These are phyloP conservation scores for Alternaria burnsii DNA, from an alignment of 2,329 filamentous ascomycete species.

Conservation along the genomic window DNA sequence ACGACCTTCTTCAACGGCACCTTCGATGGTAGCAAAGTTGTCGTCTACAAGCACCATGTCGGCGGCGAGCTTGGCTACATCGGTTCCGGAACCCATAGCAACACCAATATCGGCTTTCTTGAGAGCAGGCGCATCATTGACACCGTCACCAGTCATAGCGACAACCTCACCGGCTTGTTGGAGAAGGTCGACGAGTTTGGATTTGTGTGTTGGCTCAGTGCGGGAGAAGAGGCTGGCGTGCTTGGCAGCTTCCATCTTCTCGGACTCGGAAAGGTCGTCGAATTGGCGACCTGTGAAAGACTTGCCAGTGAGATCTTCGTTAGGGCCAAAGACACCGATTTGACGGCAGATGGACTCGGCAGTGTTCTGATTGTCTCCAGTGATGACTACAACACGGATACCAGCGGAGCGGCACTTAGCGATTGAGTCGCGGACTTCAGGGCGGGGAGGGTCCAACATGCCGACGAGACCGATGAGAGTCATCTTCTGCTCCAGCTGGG, in stretches of 20 bases:
- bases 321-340: conserved; percentile 87
- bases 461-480: conserved; percentile 92
- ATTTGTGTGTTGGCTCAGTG: conserved; percentile 95
- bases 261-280: conserved; percentile 78
- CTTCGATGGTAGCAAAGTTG: conserved; percentile 97
- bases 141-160: conserved; percentile 98
- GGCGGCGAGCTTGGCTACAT: conserved; percentile 93
- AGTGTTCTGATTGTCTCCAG: conserved; percentile 96
- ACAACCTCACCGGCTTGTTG: conserved; percentile 94
- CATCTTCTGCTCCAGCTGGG: conserved; percentile 89
- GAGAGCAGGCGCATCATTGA: conserved; percentile 95
- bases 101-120: conserved; percentile 99
- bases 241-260: conserved; percentile 85
- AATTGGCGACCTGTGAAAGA: conserved; percentile 97
- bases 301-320: conserved; percentile 87
- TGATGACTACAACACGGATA: conserved; percentile 97
- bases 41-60: conserved; percentile 99
- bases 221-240: conserved; percentile 92
- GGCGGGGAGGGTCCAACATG: conserved; percentile 96
- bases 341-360: conserved; percentile 97
- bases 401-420: conserved; percentile 89
- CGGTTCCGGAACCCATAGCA: conserved; percentile 97
- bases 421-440: conserved; percentile 88
- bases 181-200: conserved; percentile 94
- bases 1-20: conserved; percentile 94